Percentiles rank a stretch among this genome's conserved stretches.
These are phyloP conservation scores for Salvia sclarea DNA, from an alignment of 305 asterid species.

Conservation along the genomic window DNA sequence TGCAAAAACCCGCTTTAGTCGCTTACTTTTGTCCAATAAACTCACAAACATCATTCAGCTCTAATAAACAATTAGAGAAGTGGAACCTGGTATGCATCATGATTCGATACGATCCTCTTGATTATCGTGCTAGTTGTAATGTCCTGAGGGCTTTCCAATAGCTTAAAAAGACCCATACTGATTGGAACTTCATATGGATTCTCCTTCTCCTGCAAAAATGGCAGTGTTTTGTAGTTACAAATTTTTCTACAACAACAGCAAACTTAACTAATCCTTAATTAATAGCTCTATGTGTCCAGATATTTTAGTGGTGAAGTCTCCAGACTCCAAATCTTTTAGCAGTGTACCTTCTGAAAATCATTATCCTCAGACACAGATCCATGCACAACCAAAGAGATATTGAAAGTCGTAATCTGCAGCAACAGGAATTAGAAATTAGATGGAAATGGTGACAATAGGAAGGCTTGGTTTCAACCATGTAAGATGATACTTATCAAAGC, in stretches of 20 bases:
- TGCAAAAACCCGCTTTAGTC: constrained; percentile 35
- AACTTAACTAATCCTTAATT: constrained; percentile 2
- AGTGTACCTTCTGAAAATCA: constrained; percentile 75
- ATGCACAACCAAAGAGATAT: constrained; percentile 90
- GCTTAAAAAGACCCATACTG: constrained; percentile 67
- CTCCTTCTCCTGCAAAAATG: constrained; percentile 58
- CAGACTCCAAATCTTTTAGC: constrained; percentile 17
- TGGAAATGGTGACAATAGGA: constrained; percentile 12
- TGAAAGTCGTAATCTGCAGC: constrained; percentile 86
- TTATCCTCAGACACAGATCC: constrained; percentile 91
- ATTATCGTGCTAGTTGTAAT: constrained; percentile 93
- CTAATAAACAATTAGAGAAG: not conserved
- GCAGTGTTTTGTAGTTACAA: constrained; percentile 18
- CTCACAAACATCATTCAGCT: constrained; percentile 9
- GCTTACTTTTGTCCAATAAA: constrained; percentile 22
- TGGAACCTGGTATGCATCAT: constrained; percentile 89
- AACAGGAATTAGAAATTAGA: constrained; percentile 31
- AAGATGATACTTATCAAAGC: constrained; percentile 6
- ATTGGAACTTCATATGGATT: constrained; percentile 82
- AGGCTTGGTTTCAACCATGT: not conserved
- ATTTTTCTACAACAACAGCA: constrained; percentile 2
- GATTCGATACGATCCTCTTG: constrained; percentile 90
- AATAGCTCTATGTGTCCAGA: constrained; percentile 14
- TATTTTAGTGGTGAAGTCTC: constrained; percentile 29
- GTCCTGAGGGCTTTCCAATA: constrained; percentile 86